Evolutionary conservation across 148 eudicot species (phyloP), one percentile per base, ranked within the genome.

Genomic region (Oxyria digyna): DNA sequence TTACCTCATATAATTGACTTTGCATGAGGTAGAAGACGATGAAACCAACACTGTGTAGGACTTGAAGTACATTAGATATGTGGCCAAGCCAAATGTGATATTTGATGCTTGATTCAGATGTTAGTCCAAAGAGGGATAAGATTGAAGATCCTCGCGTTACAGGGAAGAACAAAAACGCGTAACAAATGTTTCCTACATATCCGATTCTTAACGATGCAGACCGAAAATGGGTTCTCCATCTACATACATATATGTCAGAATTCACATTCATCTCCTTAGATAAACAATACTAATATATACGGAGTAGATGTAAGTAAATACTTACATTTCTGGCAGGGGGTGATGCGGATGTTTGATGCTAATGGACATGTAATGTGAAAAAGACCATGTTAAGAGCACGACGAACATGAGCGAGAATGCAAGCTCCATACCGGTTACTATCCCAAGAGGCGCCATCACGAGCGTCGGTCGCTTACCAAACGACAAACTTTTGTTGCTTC

Each of bases 21-120:
- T 78, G 74, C 65, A 83, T 75, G 21, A 71, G 71, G 77, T 81
- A 85, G 67, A 81, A 85, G 72, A 81, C 78, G 20, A 85, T 18
- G 75, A 83, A 85, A 15, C 87, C 89, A 45, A 71, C 65, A 33
- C 82, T 79, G 38, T 85, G 89, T 31, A 75, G 67, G 17, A 80
- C 74, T 41, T 83, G 78, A 26, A 83, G 81, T 32, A 83, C 55
- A 81, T 79, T 85, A 46, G 83, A 82, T 14, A 76, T 70, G 67
- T 85, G 89, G 1, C 89, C 89, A 41, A 85, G 72, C 89, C 89
- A 85, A 23, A 85, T 81, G 75, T 85, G 89, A 49, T 85, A 85
- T 62, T 85, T 85, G 74, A 85, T 75, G 75, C 89, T 83, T 4
- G 87, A 85, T 50, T 85, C 87, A 20, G 77, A 85, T 4, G 89